Base-by-base conservation (phyloP, 148 eudicot genomes). In the Rhododendron williamsianum region DNA sequence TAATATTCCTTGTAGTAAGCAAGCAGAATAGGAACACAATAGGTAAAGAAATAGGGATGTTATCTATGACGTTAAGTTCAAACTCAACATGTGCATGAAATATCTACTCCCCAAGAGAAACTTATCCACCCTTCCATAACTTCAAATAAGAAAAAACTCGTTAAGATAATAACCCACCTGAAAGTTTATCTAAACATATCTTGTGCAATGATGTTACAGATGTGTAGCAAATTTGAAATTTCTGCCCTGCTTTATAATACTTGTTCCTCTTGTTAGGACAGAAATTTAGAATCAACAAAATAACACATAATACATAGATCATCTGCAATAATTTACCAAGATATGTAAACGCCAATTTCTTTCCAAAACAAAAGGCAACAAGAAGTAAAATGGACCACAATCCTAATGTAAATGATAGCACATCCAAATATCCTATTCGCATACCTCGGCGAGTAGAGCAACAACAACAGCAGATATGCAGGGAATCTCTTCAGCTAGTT, bases 401-500 rank as follows among this genome's bases (percentile, higher is more conserved):
- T 41, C 73, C 67, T 46, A 48, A 52, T 27, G n/a, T 41, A 12
- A 82, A 54, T 27, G 21, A 27, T 1, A 67, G 69, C 49, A 82
- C 35, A 52, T 48, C 51, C 45, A 82, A 25, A 72, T 58, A 58
- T 25, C 60, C 72, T 63, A 36, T 23, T 72, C 36, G 78, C 54
- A 35, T 93, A 97, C 99, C 90, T 97, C 99, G 67, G 99, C 89
- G 83, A 97, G 98, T 76, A 97, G 91, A 67, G 99, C 99, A 84
- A 97, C 95, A 56, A 97, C 99, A 71, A 96, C 98, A 80, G 98
- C 99, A 90, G 99, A 94, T 63, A 95, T 94, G 95, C 99, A 97
- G 49, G 99, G 99, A 79, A 97, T 97, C 81, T 97, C 99, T 54
- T 97, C 99, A 78, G 94, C 81, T 52, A 97, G 93, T 90, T 97